Evolutionary conservation across 192 early-diverging fungal species (phyloP), one percentile per base, ranked within the genome.

Genomic region (Backusella westeae): DNA sequence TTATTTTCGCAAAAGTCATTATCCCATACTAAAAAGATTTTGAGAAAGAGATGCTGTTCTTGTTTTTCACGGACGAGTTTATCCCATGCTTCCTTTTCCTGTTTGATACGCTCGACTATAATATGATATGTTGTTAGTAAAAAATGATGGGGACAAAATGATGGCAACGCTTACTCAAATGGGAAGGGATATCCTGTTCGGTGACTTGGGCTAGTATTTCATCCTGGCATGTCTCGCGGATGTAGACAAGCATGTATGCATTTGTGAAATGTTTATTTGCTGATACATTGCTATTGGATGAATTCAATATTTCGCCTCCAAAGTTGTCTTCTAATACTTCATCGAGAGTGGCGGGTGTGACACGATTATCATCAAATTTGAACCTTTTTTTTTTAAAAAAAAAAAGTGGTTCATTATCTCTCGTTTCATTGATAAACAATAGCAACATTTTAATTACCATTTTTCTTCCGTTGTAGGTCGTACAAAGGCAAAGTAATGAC

Each of bases 211-310:
- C 83, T 66, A 98, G 83, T 34, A 98, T 87, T n/a, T 88, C 75
- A 38, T 92, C 91, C 72, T 91, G 81, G 76, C 91, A 85, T 10
- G 84, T 75, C 77, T 95, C 90, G 66, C 96, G 92, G 42, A 99
- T 90, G 76, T 99, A 99, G 23, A 98, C 96, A 81, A 99, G 85
- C 97, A 99, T 98, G 87, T 99, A 99, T 12, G 98, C 98, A 76
- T 97, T 99, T 3, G 94, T 96, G 78, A 94, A 97, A 21, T 95
- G 92, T 80, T 94, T 97, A 34, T 78, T 69, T 19, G 82, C 78
- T 36, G 81, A 82, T 3, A 72, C 39, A 10, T 82, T 80, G n/a
- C 15, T 71, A 46, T 9, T 19, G 46, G 46, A n/a, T 23, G 34
- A 39, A 56, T 78, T 69, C 38, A 49, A 10, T 26, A 67, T 69